A percentile compares a stretch with the other conserved stretches of the same genome.
Evolutionary conservation across 208 protist genomes (phyloP).

Genomic region (Novymonas esmeraldas): DNA sequence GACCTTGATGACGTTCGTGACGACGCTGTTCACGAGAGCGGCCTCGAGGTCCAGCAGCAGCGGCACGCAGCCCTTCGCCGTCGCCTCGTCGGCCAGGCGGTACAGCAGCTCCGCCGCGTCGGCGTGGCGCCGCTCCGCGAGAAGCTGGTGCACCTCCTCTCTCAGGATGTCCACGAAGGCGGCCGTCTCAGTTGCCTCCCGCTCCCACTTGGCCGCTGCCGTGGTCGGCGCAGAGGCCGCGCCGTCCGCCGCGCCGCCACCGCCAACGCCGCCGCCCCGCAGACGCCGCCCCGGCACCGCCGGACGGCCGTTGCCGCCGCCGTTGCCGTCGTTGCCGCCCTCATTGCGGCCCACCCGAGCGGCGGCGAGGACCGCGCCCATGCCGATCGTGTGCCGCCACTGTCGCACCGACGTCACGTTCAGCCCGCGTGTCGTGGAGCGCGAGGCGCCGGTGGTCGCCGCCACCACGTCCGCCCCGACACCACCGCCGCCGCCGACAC

Average conservation of each 20-base stretch:
- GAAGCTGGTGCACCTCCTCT: constrained; percentile 67
- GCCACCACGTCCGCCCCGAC: constrained; percentile 8
- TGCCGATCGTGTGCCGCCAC: constrained; percentile 56
- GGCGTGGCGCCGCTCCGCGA: constrained; percentile 67
- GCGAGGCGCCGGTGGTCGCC: constrained; percentile 20
- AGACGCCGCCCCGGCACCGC: constrained; percentile 4
- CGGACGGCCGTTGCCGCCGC: neutral
- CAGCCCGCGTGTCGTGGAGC: constrained; percentile 66
- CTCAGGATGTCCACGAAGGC: constrained; percentile 70
- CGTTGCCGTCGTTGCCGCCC: constrained; percentile 12
- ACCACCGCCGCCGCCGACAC: neutral
- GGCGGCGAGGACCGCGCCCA: constrained; percentile 9
- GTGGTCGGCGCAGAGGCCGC: neutral
- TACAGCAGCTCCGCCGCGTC: constrained; percentile 77
- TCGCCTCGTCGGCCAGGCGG: constrained; percentile 55
- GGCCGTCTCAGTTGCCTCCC: constrained; percentile 42
- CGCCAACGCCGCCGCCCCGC: neutral
- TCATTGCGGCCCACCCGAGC: too few relatives aligned
- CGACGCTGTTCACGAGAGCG: constrained; percentile 54
- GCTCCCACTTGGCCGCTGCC: constrained; percentile 13
- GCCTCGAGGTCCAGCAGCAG: constrained; percentile 73
- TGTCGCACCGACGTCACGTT: constrained; percentile 65
- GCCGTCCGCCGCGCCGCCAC: neutral
- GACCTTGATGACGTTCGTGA: constrained; percentile 45
- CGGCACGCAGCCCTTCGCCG: constrained; percentile 56